A percentile compares a stretch with the other conserved stretches of the same genome.
Conservation (phyloP, 192 early-diverging fungal genomes). For the Chytriomyces confervae region DNA sequence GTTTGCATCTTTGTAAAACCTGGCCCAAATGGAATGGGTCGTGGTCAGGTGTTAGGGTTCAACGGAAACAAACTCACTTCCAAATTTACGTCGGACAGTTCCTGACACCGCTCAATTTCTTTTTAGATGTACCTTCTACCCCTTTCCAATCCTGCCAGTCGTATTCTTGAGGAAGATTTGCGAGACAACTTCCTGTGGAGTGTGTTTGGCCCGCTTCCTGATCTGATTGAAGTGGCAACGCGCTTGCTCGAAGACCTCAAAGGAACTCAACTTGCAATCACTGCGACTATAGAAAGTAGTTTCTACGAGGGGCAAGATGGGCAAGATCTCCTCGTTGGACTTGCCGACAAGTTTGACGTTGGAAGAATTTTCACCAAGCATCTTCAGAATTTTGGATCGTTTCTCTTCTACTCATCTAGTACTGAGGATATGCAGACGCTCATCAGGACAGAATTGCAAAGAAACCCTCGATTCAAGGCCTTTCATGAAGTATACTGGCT, state of each 20-base stretch:
- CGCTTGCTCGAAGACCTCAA: neutral
- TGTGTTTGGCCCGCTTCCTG: constrained; percentile 20
- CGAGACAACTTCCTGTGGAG: constrained; percentile 7
- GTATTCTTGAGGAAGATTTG: neutral
- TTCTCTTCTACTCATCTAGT: constrained; percentile 11
- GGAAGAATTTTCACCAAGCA: neutral
- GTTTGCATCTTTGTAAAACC: too few relatives aligned
- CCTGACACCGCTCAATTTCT: too few relatives aligned
- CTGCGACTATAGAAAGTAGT: neutral
- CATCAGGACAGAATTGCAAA: neutral
- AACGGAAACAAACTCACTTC: too few relatives aligned
- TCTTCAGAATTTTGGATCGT: neutral
- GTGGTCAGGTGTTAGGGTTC: too few relatives aligned
- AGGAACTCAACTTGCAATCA: neutral
- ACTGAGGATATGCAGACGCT: neutral
- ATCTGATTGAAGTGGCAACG: neutral
- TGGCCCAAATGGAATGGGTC: too few relatives aligned
- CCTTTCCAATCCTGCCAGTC: neutral
- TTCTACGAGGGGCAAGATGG: neutral
- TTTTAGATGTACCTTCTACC: too few relatives aligned
- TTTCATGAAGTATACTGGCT: neutral
- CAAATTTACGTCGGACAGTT: too few relatives aligned
- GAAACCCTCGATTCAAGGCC: neutral
- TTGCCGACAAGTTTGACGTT: neutral
- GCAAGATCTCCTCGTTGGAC: neutral